Evolutionary conservation across 352 stramenopile species (phyloP).

Genomic region (Lagenidium giganteum): DNA sequence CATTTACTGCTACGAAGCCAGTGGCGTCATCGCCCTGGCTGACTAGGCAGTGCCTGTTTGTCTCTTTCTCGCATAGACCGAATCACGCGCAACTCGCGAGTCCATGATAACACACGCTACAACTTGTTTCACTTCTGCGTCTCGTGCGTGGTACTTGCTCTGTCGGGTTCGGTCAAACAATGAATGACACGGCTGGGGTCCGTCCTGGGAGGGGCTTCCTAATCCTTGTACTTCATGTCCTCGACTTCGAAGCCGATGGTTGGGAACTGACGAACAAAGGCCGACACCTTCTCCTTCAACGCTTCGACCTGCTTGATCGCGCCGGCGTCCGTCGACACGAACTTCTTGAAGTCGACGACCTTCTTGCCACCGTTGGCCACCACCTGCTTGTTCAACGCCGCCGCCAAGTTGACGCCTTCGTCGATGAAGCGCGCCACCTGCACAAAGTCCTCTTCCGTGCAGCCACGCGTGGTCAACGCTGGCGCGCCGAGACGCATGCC

Average conservation of each 20-base stretch:
- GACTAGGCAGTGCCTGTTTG: conserved; percentile 24
- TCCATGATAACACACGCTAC: background rate
- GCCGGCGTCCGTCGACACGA: conserved; percentile 21
- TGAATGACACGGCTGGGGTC: too few relatives aligned
- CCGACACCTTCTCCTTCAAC: conserved; percentile 84
- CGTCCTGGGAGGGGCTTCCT: conserved; percentile 13
- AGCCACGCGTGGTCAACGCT: conserved; percentile 94
- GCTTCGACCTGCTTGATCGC: conserved; percentile 38
- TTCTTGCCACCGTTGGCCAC: conserved; percentile 58
- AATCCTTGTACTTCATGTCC: conserved; percentile 90
- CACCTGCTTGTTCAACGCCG: conserved; percentile 59
- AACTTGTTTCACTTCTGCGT: background rate
- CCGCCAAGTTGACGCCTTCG: conserved; percentile 90
- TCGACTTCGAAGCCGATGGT: conserved; percentile 95
- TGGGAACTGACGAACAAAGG: conserved; percentile 94
- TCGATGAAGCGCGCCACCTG: conserved; percentile 96
- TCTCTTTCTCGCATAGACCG: background rate
- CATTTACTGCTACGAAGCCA: conserved; percentile 79
- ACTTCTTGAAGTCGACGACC: conserved; percentile 26
- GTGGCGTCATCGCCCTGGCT: conserved; percentile 62
- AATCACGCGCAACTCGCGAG: background rate
- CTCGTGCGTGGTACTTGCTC: too few relatives aligned
- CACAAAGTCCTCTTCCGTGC: conserved; percentile 94
- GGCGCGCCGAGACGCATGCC: conserved; percentile 96
- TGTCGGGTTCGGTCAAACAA: too few relatives aligned